Percentiles rank a stretch among this genome's conserved stretches.
Conservation (phyloP, 1,139 yeast species). For the Spathaspora sp. region DNA sequence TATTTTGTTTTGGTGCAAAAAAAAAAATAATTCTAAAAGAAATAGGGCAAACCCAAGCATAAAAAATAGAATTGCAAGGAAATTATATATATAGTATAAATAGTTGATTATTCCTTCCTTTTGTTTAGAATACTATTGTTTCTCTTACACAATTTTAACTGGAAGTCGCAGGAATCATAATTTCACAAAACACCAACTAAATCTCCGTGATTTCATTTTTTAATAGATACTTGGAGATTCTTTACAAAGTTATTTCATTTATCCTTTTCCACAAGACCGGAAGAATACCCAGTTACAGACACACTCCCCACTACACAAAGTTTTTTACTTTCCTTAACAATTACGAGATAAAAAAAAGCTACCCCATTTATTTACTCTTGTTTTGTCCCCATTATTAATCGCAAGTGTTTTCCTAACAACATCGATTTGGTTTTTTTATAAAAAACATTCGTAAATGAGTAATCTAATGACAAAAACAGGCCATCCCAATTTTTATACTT, state of each 20-base stretch:
- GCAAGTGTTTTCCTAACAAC: not conserved
- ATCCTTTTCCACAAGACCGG: not conserved
- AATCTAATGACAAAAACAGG: constrained; percentile 14
- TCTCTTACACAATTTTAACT: not conserved
- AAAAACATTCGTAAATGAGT: constrained; percentile 10
- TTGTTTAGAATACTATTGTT: not conserved
- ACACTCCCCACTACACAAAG: not conserved
- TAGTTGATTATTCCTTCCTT: constrained; percentile 1
- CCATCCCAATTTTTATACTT: constrained; percentile 14
- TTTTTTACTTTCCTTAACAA: constrained; percentile 1
- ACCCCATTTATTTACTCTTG: not conserved
- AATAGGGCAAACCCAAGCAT: constrained; percentile 2
- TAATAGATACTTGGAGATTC: constrained; percentile 3
- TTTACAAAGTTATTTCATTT: not conserved
- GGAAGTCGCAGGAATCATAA: not conserved
- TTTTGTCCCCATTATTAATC: not conserved
- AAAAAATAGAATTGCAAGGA: not conserved
- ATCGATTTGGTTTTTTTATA: not conserved
- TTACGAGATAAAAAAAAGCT: not conserved
- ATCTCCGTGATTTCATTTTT: constrained; percentile 1
- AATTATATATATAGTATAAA: not conserved
- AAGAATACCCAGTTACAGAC: no score
- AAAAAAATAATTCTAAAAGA: not conserved
- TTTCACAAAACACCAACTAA: not conserved
- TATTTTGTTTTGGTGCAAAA: not conserved